Percentiles rank a stretch among this genome's conserved stretches.
phyloP scores from a whole-genome alignment of 371 early-diverging fungal species.

The Mortierella polycephala region DNA sequence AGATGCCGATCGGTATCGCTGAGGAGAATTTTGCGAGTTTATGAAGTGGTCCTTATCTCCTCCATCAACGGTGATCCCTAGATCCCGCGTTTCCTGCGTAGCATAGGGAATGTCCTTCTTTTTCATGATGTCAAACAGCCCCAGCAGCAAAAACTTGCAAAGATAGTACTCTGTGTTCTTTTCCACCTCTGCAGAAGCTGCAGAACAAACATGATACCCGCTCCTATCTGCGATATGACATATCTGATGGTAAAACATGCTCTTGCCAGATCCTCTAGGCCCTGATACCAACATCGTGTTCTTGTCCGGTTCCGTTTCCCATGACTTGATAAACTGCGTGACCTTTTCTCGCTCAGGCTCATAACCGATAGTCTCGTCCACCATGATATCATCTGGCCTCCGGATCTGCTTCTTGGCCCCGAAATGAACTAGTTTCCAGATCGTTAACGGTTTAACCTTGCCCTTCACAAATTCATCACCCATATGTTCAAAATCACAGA shows the following conservation, averaged over 20 bases:
- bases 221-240: slow-evolving; percentile 46
- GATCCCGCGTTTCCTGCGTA: slow-evolving; percentile 3
- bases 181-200: slow-evolving; percentile 69
- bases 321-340: slow-evolving; percentile 56
- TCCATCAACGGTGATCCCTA: background rate
- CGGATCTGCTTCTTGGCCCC: slow-evolving; percentile 44
- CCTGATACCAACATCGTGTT: slow-evolving; percentile 40
- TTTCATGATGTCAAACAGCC: slow-evolving; percentile 62
- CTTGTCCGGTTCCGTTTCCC: slow-evolving; percentile 40
- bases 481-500: slow-evolving; percentile 67
- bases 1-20: no score
- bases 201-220: slow-evolving; percentile 48
- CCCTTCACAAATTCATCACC: slow-evolving; percentile 73
- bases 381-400: slow-evolving; percentile 22
- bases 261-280: slow-evolving; percentile 47
- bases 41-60: background rate
- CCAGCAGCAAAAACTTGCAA: slow-evolving; percentile 58
- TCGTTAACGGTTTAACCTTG: slow-evolving; percentile 61
- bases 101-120: slow-evolving; percentile 33
- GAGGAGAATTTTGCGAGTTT: no score
- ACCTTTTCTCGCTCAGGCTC: slow-evolving; percentile 60
- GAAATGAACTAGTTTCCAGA: slow-evolving; percentile 64
- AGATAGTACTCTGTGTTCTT: slow-evolving; percentile 66
- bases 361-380: slow-evolving; percentile 63
- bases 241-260: slow-evolving; percentile 47